Conservation (phyloP, 2,329 filamentous ascomycete genomes). For the Pyrenochaeta sp. region DNA sequence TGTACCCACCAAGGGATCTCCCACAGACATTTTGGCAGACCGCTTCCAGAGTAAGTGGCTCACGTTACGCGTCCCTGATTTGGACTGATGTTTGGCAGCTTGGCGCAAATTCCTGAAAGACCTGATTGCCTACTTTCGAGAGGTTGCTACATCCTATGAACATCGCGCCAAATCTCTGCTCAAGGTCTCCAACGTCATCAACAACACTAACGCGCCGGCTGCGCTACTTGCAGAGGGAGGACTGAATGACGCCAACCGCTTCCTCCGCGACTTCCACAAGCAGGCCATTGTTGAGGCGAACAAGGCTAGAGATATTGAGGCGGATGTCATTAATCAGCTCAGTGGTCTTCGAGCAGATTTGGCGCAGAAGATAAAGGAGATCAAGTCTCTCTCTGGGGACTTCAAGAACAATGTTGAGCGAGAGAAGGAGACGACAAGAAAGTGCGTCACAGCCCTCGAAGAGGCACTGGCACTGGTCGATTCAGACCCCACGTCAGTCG, state of each 20-base stretch:
- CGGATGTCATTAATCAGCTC: slow-evolving; percentile 87
- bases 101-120: slow-evolving; percentile 98
- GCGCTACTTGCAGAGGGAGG: slow-evolving; percentile 82
- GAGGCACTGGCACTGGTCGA: slow-evolving; percentile 83
- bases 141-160: slow-evolving; percentile 90
- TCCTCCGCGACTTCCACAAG: slow-evolving; percentile 84
- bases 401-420: slow-evolving; percentile 98
- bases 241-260: slow-evolving; percentile 84
- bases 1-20: slow-evolving; percentile 84
- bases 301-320: slow-evolving; percentile 90
- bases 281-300: slow-evolving; percentile 80
- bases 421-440: slow-evolving; percentile 86
- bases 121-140: slow-evolving; percentile 90
- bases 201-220: slow-evolving; percentile 77
- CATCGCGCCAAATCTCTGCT: slow-evolving; percentile 80
- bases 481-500: slow-evolving; percentile 75
- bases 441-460: slow-evolving; percentile 80
- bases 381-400: slow-evolving; percentile 89
- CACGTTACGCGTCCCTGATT: not conserved
- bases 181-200: slow-evolving; percentile 84
- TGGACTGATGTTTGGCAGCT: slow-evolving; percentile 61
- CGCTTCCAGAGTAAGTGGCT: slow-evolving; percentile 80
- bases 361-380: slow-evolving; percentile 97
- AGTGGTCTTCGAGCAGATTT: slow-evolving; percentile 87
- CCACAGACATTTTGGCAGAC: slow-evolving; percentile 85